A percentile compares a stretch with the other conserved stretches of the same genome.
Conservation (phyloP, 225 moss, liverwort and hornwort genomes). For the Lunularia cruciata region DNA sequence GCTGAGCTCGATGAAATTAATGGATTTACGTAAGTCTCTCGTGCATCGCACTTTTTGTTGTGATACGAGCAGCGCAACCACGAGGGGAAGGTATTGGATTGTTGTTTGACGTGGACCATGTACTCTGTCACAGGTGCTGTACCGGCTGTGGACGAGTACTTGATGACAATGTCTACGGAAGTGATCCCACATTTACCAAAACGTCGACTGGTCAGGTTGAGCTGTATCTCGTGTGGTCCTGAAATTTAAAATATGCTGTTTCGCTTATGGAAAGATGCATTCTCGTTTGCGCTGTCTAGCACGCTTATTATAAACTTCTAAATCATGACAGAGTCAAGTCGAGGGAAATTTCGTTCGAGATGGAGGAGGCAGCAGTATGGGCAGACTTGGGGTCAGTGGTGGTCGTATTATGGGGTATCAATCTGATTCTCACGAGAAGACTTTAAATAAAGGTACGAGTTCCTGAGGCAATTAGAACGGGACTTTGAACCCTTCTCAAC, state of each 20-base stretch:
- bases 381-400: constrained; percentile 78
- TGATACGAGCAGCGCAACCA: neutral
- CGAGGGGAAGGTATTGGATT: neutral
- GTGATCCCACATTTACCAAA: constrained; percentile 85
- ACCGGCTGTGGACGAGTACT: constrained; percentile 98
- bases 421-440: constrained; percentile 99
- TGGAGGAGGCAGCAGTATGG: constrained; percentile 71
- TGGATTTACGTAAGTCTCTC: constrained; percentile 84
- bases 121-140: constrained; percentile 66
- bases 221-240: neutral
- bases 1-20: constrained; percentile 95
- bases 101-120: neutral
- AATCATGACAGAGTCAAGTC: constrained; percentile 78
- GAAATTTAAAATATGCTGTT: neutral
- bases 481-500: too few species aligned
- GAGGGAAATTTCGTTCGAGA: constrained; percentile 94
- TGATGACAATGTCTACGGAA: constrained; percentile 92
- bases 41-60: neutral
- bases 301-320: neutral
- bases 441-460: constrained; percentile 76
- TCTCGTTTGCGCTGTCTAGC: neutral
- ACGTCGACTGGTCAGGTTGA: constrained; percentile 82
- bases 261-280: neutral
- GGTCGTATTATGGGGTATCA: constrained; percentile 91
- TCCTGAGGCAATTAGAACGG: neutral